A percentile compares a stretch with the other conserved stretches of the same genome.
These are phyloP conservation scores for Schizochytrium sp. DNA, from an alignment of 108 stramenopile genomes.

Conservation along the genomic window DNA sequence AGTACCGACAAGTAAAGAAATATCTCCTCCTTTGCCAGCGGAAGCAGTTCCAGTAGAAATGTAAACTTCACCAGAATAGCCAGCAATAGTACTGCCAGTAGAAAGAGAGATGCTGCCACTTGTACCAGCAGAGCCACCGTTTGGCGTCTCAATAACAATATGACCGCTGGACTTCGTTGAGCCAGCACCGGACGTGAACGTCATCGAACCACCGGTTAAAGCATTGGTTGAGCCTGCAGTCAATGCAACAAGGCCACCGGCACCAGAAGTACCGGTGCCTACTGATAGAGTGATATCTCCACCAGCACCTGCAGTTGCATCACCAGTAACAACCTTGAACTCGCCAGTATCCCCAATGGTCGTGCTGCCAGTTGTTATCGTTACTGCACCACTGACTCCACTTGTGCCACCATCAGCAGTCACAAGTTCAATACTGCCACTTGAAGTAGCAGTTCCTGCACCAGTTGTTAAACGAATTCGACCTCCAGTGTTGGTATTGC, in stretches of 20 bases:
- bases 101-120: not conserved
- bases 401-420: not conserved
- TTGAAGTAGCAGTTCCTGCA: too few relatives aligned
- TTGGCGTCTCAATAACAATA: not conserved
- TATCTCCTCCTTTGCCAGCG: constrained; percentile 69
- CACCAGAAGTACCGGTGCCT: too few relatives aligned
- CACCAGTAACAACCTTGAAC: too few relatives aligned
- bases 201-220: too few relatives aligned
- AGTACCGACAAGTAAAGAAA: constrained; percentile 66
- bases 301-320: too few relatives aligned
- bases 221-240: too few relatives aligned
- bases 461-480: not conserved
- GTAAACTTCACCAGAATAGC: not conserved
- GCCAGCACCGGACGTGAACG: not conserved
- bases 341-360: too few relatives aligned
- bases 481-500: not conserved
- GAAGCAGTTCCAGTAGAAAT: not conserved
- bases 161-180: not conserved
- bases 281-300: too few relatives aligned
- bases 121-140: not conserved
- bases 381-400: not conserved
- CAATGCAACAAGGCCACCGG: too few relatives aligned
- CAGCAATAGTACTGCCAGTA: not conserved
- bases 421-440: too few relatives aligned
- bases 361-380: constrained; percentile 1